Evolutionary conservation across 495 filamentous ascomycete species (phyloP), one percentile per base, ranked within the genome.

Genomic region (Lindgomyces ingoldianus): DNA sequence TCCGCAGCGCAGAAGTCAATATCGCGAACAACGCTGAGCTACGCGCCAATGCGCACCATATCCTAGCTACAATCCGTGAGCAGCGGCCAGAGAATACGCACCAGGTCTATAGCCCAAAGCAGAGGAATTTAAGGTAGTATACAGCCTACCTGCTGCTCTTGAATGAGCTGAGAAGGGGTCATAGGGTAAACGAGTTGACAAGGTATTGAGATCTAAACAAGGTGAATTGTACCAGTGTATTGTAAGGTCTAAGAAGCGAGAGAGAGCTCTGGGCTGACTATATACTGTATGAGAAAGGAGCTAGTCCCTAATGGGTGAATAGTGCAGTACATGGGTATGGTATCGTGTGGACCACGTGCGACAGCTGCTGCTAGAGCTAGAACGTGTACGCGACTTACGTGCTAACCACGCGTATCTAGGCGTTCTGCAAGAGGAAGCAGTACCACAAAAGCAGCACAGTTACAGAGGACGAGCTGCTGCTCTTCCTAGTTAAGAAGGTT

Each of bases 51-150:
- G 46, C 46, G 18, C 46, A 49, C 18, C 10, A 49, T 19, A 49
- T 49, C 46, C 46, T 49, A 10, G 24, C 46, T 49, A 49, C 46
- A 10, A 49, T 49, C 18, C 10, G 22, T 10, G 18, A 49, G 10
- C 18, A 49, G 46, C 19, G 22, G 46, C 46, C 22, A 25, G 46
- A 49, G 46, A 49, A 49, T 49, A 49, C 46, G 21, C 21, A 49
- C 46, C 22, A 49, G 51, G 54, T 25, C 26, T 57, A 57, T 11
- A 44, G 18, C 3, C 54, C 39, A 57, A 57, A 57, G 54, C 18
- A 45, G 24, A 41, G 24, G 54, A 57, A 45, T 57, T 57, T 24
- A 57, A 57, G 54, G 54, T 57, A 57, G 33, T 14, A 39, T 39
- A 39, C 33, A 39, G 33, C 33, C 33, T 39, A 14, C 33, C 33